Percentiles rank a stretch among this genome's conserved stretches.
phyloP scores from a whole-genome alignment of 2,329 filamentous ascomycete species.

The Fusarium aywerte region DNA sequence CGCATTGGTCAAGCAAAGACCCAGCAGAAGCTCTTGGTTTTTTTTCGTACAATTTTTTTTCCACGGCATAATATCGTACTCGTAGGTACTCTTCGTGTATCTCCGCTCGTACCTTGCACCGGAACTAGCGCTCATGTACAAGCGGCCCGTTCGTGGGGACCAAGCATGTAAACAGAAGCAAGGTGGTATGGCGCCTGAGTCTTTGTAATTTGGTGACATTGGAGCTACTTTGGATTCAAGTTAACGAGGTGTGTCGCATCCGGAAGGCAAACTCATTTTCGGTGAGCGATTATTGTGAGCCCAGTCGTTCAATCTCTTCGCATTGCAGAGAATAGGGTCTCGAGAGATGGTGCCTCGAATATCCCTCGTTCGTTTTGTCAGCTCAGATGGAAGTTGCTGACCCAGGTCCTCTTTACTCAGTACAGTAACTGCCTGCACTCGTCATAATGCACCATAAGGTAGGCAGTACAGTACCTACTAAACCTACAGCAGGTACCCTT shows the following conservation, averaged over 20 bases:
- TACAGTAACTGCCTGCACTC: neutral
- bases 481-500: neutral
- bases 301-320: neutral
- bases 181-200: slow-evolving; percentile 12
- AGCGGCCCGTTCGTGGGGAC: slow-evolving; percentile 37
- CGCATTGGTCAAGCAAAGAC: slow-evolving; percentile 20
- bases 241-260: slow-evolving; percentile 9
- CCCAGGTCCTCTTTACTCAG: neutral
- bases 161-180: slow-evolving; percentile 9
- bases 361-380: slow-evolving; percentile 18
- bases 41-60: neutral
- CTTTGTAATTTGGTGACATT: slow-evolving; percentile 34
- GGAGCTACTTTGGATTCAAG: slow-evolving; percentile 21
- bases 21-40: neutral
- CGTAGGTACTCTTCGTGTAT: slow-evolving; percentile 14
- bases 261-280: neutral
- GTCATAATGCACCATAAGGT: neutral
- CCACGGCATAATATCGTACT: slow-evolving; percentile 15
- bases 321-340: neutral
- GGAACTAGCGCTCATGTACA: slow-evolving; percentile 26
- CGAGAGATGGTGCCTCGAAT: slow-evolving; percentile 22
- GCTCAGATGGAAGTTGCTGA: slow-evolving; percentile 12
- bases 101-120: slow-evolving; percentile 31
- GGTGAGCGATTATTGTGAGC: slow-evolving; percentile 37
- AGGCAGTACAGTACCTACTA: too few species aligned